A percentile compares a stretch with the other conserved stretches of the same genome.
Evolutionary conservation across 2,329 filamentous ascomycete genomes (phyloP).

Genomic region (Pyrenochaeta sp.): DNA sequence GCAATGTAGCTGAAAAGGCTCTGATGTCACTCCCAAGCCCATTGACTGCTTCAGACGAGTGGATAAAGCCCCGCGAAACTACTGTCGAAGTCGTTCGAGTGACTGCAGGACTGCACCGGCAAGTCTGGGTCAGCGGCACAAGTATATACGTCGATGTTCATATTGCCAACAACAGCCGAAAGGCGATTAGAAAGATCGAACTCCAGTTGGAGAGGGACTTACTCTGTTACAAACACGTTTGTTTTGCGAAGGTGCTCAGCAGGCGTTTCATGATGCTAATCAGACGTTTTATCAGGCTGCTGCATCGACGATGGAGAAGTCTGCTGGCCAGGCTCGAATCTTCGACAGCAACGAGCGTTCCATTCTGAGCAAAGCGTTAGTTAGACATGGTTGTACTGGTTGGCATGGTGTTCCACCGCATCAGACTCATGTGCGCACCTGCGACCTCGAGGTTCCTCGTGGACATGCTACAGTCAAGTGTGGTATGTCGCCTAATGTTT

Average conservation of each 20-base stretch:
- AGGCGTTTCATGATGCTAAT: slow-evolving; percentile 25
- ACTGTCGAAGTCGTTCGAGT: slow-evolving; percentile 56
- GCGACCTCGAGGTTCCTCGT: slow-evolving; percentile 59
- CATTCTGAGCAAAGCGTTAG: slow-evolving; percentile 54
- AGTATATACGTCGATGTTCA: slow-evolving; percentile 64
- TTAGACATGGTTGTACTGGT: slow-evolving; percentile 55
- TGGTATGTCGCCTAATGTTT: slow-evolving; percentile 40
- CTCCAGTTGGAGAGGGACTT: slow-evolving; percentile 62
- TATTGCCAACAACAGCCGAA: slow-evolving; percentile 60
- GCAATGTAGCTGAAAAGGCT: slow-evolving; percentile 58
- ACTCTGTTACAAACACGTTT: slow-evolving; percentile 60
- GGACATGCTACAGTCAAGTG: slow-evolving; percentile 61
- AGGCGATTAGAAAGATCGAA: slow-evolving; percentile 60
- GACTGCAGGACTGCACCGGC: slow-evolving; percentile 64
- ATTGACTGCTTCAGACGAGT: slow-evolving; percentile 60
- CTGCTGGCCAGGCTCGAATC: slow-evolving; percentile 60
- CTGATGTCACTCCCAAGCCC: slow-evolving; percentile 62
- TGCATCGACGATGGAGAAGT: slow-evolving; percentile 59
- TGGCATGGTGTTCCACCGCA: slow-evolving; percentile 60
- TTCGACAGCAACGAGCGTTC: slow-evolving; percentile 61
- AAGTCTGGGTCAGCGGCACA: slow-evolving; percentile 66
- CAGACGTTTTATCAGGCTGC: slow-evolving; percentile 49
- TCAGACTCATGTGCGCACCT: slow-evolving; percentile 58
- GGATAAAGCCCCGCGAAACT: slow-evolving; percentile 51
- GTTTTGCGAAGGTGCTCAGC: slow-evolving; percentile 13